These are phyloP conservation scores for Linum trigynum DNA, from an alignment of 345 rosid genomes.

Conservation along the genomic window DNA sequence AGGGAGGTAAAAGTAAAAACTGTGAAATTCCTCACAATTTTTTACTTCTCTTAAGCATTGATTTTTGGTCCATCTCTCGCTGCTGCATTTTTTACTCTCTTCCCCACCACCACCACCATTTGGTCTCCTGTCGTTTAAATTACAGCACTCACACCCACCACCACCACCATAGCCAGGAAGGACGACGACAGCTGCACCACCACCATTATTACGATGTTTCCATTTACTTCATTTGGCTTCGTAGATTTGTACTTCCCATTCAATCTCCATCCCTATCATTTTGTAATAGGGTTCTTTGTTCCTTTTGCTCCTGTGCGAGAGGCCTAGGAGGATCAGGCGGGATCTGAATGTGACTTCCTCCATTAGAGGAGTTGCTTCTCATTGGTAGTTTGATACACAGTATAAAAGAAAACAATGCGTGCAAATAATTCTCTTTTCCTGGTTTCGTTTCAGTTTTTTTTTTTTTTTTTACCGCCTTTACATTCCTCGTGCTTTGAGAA, in stretches of 20 bases:
- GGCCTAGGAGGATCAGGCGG: background rate
- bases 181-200: no score
- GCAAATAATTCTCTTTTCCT: background rate
- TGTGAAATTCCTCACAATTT: no score
- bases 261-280: background rate
- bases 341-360: background rate
- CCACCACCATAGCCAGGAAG: no score
- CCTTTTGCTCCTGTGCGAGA: slow-evolving; percentile 7
- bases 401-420: background rate
- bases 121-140: no score
- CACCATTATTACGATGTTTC: background rate
- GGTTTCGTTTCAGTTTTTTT: background rate
- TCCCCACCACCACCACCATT: no score
- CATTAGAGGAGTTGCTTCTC: background rate
- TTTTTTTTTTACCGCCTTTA: slow-evolving; percentile 8
- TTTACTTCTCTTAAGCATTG: no score
- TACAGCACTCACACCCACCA: no score
- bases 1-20: slow-evolving; percentile 37
- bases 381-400: no score
- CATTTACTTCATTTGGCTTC: background rate
- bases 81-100: no score
- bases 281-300: background rate
- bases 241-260: background rate
- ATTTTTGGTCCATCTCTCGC: no score
- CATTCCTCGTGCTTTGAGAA: slow-evolving; percentile 17